These are phyloP conservation scores for Neurospora cerealis DNA, from an alignment of 495 filamentous ascomycete genomes.

Conservation along the genomic window DNA sequence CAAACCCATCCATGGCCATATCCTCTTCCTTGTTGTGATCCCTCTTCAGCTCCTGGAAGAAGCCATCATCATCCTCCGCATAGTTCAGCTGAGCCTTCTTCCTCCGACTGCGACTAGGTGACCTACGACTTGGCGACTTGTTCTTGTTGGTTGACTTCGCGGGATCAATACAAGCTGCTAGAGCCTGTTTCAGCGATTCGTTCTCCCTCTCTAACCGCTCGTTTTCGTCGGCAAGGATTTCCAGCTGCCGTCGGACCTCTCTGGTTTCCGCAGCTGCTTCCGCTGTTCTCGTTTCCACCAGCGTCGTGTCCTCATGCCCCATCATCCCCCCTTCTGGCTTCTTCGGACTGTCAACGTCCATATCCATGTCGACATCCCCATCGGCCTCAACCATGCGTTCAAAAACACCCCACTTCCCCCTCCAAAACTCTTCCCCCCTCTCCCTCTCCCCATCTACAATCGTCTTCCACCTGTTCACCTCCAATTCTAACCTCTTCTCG, in stretches of 20 bases:
- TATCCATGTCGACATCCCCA: constrained; percentile 40
- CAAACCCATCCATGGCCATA: background rate
- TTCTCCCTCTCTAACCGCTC: constrained; percentile 46
- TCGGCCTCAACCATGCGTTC: constrained; percentile 34
- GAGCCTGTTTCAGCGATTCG: constrained; percentile 37
- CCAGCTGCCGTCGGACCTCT: background rate
- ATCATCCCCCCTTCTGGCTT: background rate
- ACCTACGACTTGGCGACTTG: background rate
- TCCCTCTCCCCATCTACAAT: constrained; percentile 66
- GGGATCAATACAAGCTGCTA: constrained; percentile 9
- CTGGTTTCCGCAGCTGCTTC: background rate
- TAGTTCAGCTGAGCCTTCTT: background rate
- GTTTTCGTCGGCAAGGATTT: constrained; percentile 43
- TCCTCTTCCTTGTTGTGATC: background rate
- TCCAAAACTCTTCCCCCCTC: constrained; percentile 70
- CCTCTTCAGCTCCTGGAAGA: background rate
- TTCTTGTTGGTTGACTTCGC: background rate
- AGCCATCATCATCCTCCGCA: background rate
- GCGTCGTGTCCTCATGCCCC: background rate
- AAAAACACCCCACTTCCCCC: constrained; percentile 82
- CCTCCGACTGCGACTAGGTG: background rate
- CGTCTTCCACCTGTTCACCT: constrained; percentile 66
- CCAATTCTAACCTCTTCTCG: constrained; percentile 62
- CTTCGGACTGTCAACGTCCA: constrained; percentile 2
- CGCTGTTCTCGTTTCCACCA: background rate